Conservation (phyloP, 2,329 filamentous ascomycete species). For the Pseudogymnoascus sp. region DNA sequence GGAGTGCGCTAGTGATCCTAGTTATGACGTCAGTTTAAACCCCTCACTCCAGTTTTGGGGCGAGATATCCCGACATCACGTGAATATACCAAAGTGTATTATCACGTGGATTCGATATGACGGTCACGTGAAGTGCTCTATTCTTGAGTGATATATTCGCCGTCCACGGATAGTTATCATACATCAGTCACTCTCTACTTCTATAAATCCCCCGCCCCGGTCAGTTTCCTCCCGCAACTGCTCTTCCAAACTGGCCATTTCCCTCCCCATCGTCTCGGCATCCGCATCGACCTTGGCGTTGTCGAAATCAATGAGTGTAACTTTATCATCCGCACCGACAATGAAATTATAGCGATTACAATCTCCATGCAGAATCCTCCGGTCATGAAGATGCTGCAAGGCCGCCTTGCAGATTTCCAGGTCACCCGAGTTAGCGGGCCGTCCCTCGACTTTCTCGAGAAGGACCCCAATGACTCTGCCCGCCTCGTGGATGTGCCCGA, state of each 20-base stretch:
- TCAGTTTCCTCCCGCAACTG: neutral
- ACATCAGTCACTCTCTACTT: neutral
- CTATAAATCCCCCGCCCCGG: neutral
- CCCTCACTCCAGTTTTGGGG: neutral
- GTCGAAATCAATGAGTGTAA: slow-evolving; percentile 31
- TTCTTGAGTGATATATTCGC: neutral
- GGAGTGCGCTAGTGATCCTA: neutral
- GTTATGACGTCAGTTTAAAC: neutral
- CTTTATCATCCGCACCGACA: slow-evolving; percentile 21
- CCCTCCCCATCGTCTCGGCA: neutral
- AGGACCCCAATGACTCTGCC: slow-evolving; percentile 32
- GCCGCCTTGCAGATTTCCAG: slow-evolving; percentile 24
- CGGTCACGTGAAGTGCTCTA: neutral
- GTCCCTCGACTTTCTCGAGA: slow-evolving; percentile 30
- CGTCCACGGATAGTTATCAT: neutral
- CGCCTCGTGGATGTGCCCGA: slow-evolving; percentile 31
- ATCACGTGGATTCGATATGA: neutral
- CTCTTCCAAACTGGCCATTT: neutral
- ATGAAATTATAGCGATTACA: slow-evolving; percentile 35
- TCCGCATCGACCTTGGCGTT: neutral
- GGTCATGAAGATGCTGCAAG: slow-evolving; percentile 24
- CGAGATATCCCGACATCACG: neutral
- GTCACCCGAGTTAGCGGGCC: slow-evolving; percentile 24
- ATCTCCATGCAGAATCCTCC: slow-evolving; percentile 32
- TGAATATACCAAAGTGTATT: neutral